These are phyloP conservation scores for Solanum clarkiae DNA, from an alignment of 257 asterid genomes.

Conservation along the genomic window DNA sequence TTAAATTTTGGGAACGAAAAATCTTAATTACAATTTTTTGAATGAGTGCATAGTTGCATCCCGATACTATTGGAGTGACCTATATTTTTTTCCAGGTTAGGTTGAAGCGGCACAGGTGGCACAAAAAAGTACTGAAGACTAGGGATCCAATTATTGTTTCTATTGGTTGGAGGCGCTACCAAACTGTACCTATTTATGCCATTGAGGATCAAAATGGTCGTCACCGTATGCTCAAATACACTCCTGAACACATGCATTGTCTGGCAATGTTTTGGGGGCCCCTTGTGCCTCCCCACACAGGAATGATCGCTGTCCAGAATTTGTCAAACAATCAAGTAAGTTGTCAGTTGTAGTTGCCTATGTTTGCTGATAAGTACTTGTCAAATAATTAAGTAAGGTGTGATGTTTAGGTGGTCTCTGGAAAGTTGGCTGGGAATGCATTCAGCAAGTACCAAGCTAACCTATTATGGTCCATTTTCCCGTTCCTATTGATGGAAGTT, in stretches of 20 bases:
- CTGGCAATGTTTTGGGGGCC: conserved; percentile 99
- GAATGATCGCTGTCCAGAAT: conserved; percentile 84
- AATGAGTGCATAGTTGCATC: not conserved
- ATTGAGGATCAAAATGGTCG: conserved; percentile 92
- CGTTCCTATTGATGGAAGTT: not conserved
- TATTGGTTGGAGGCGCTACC: conserved; percentile 98
- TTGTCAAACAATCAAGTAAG: conserved; percentile 81
- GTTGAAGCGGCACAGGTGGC: conserved; percentile 95
- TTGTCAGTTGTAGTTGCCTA: not conserved
- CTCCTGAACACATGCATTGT: conserved; percentile 99
- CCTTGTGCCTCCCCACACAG: conserved; percentile 92
- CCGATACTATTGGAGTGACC: not conserved
- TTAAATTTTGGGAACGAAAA: not conserved
- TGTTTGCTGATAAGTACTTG: conserved; percentile 23
- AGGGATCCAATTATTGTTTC: conserved; percentile 97
- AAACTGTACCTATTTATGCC: conserved; percentile 80
- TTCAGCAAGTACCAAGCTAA: not conserved
- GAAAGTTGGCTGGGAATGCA: not conserved
- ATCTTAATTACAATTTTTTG: not conserved
- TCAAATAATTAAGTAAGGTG: conserved; percentile 62
- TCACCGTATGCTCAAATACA: conserved; percentile 92
- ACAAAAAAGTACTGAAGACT: conserved; percentile 84
- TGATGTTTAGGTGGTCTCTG: not conserved
- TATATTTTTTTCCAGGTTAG: conserved; percentile 41
- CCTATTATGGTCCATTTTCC: not conserved